Evolutionary conservation across 2,329 filamentous ascomycete genomes (phyloP).

Genomic region (Fusarium sp.): DNA sequence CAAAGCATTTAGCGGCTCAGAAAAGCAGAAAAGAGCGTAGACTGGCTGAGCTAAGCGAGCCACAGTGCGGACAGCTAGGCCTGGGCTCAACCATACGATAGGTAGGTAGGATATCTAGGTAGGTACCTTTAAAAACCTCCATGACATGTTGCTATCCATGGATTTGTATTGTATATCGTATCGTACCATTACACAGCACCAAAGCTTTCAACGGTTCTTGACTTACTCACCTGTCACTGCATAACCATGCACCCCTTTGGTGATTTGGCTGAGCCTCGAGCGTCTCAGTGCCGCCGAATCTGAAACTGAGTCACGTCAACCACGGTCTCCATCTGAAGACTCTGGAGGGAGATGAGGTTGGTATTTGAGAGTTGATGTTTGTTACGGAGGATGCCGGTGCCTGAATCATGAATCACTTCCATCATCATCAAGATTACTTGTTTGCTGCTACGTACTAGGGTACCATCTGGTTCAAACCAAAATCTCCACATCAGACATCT

Average conservation of each 20-base stretch:
- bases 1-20: constrained; percentile 28
- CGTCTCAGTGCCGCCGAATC: constrained; percentile 28
- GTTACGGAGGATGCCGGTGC: too few relatives aligned
- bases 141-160: background rate
- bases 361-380: too few relatives aligned
- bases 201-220: constrained; percentile 16
- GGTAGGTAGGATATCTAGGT: too few relatives aligned
- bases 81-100: background rate
- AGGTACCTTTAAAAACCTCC: too few relatives aligned
- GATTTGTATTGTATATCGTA: background rate
- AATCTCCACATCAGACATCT: too few relatives aligned
- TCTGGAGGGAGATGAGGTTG: background rate
- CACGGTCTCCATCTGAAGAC: constrained; percentile 14
- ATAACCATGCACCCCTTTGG: constrained; percentile 24
- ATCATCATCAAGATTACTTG: too few relatives aligned
- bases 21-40: constrained; percentile 15
- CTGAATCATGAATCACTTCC: too few relatives aligned
- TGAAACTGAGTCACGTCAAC: constrained; percentile 42
- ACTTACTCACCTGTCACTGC: constrained; percentile 22
- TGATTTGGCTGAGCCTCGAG: constrained; percentile 22
- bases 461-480: too few relatives aligned
- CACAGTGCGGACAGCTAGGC: constrained; percentile 23
- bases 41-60: constrained; percentile 41
- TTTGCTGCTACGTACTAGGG: too few relatives aligned
- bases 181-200: constrained; percentile 29